Percentiles rank a stretch among this genome's conserved stretches.
phyloP scores from a whole-genome alignment of 179 eudicot genomes.

The Beta macrorhiza region DNA sequence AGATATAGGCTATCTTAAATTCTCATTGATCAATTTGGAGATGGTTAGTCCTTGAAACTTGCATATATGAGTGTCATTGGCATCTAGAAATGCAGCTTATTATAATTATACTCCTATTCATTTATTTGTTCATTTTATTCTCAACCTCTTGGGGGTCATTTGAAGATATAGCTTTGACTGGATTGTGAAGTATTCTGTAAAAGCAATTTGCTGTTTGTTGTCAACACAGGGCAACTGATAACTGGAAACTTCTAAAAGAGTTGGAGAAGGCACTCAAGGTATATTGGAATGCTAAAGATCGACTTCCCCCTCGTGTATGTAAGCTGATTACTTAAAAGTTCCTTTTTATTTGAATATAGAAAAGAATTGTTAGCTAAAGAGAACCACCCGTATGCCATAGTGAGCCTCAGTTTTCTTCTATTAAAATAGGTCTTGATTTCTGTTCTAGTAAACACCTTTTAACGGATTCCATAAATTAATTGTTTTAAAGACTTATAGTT shows the following conservation, averaged over 20 bases:
- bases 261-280: constrained; percentile 83
- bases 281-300: constrained; percentile 83
- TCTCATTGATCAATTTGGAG: background rate
- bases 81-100: background rate
- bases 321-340: constrained; percentile 14
- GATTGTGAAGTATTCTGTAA: background rate
- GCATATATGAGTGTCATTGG: background rate
- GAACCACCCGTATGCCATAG: background rate
- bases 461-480: background rate
- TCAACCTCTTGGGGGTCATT: too few species aligned
- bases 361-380: background rate
- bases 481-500: background rate
- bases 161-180: background rate
- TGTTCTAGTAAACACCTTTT: background rate
- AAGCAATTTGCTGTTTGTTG: background rate
- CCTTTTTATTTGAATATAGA: background rate
- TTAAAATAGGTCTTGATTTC: background rate
- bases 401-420: background rate
- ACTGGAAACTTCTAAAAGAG: constrained; percentile 91
- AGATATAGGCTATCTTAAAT: background rate
- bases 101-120: background rate
- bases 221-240: constrained; percentile 62
- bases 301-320: constrained; percentile 92
- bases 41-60: background rate
- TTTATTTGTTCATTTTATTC: background rate